Evolutionary conservation across 495 filamentous ascomycete genomes (phyloP).

Genomic region (Aspergillus bridgeri): DNA sequence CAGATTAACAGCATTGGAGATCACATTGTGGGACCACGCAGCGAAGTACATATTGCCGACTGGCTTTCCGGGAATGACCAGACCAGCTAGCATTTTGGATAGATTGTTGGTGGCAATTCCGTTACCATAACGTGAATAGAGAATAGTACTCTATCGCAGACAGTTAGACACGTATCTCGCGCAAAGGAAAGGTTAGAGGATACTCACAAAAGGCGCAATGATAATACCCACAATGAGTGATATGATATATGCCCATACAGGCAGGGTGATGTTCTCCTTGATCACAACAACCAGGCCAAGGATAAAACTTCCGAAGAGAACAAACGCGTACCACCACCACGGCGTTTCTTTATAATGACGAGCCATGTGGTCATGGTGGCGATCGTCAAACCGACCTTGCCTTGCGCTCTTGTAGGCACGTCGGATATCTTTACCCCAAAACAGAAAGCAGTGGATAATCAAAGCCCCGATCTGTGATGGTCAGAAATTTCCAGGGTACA

Average conservation of each 20-base stretch:
- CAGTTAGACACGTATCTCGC: neutral
- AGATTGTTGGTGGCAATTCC: slow-evolving; percentile 39
- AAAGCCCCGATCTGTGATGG: slow-evolving; percentile 29
- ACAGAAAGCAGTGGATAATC: slow-evolving; percentile 32
- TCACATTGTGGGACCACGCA: slow-evolving; percentile 37
- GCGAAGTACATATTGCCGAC: slow-evolving; percentile 45
- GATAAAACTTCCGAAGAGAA: slow-evolving; percentile 46
- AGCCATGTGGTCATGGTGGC: slow-evolving; percentile 45
- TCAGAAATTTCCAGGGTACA: neutral
- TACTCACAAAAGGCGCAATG: slow-evolving; percentile 33
- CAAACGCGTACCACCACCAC: slow-evolving; percentile 50
- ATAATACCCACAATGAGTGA: slow-evolving; percentile 30
- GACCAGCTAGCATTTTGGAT: slow-evolving; percentile 37
- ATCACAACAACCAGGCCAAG: slow-evolving; percentile 47
- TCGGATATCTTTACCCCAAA: slow-evolving; percentile 35
- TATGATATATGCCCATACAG: slow-evolving; percentile 55
- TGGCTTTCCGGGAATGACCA: slow-evolving; percentile 41
- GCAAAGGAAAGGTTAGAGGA: neutral
- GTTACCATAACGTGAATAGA: slow-evolving; percentile 34
- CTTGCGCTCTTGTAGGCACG: slow-evolving; percentile 26
- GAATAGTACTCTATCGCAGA: slow-evolving; percentile 24
- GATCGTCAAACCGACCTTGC: slow-evolving; percentile 32
- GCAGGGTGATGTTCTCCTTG: slow-evolving; percentile 47
- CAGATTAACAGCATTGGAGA: slow-evolving; percentile 30
- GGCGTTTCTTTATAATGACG: slow-evolving; percentile 50